phyloP scores from a whole-genome alignment of 352 stramenopile genomes.

The Pythium phragmiticola region DNA sequence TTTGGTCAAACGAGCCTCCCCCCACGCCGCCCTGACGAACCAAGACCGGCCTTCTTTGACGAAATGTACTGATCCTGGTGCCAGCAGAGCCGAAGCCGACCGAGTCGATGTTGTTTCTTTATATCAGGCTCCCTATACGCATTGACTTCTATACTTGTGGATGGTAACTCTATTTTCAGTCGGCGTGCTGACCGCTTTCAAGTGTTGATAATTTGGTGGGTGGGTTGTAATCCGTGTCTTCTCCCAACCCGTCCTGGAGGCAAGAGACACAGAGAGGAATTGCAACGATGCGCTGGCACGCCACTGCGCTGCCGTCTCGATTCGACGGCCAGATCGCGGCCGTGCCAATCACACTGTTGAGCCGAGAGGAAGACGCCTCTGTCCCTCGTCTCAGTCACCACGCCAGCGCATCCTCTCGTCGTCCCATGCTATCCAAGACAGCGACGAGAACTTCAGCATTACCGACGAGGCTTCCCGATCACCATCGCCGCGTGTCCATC shows the following conservation, averaged over 20 bases:
- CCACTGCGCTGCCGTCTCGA: not conserved
- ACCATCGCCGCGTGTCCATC: not conserved
- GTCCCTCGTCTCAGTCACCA: not conserved
- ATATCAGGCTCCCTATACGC: too few species aligned
- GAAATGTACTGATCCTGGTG: not conserved
- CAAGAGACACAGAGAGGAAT: not conserved
- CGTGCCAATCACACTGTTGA: slow-evolving; percentile 23
- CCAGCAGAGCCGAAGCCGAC: not conserved
- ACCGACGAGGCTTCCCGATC: not conserved
- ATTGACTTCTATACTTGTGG: not conserved
- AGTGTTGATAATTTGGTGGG: too few species aligned
- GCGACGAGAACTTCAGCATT: not conserved
- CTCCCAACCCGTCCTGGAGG: too few species aligned
- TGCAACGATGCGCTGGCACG: slow-evolving; percentile 22
- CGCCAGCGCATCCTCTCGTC: not conserved
- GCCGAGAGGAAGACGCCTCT: slow-evolving; percentile 22
- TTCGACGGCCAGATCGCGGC: slow-evolving; percentile 23
- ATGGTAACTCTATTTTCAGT: not conserved
- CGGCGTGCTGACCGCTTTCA: not conserved
- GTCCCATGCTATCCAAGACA: not conserved
- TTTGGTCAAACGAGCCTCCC: not conserved
- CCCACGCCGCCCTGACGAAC: not conserved
- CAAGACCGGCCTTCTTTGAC: not conserved
- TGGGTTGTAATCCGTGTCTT: too few species aligned
- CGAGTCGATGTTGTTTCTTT: too few species aligned